Evolutionary conservation across 495 filamentous ascomycete species (phyloP), one percentile per base, ranked within the genome.

Genomic region (Rusavskia elegans): DNA sequence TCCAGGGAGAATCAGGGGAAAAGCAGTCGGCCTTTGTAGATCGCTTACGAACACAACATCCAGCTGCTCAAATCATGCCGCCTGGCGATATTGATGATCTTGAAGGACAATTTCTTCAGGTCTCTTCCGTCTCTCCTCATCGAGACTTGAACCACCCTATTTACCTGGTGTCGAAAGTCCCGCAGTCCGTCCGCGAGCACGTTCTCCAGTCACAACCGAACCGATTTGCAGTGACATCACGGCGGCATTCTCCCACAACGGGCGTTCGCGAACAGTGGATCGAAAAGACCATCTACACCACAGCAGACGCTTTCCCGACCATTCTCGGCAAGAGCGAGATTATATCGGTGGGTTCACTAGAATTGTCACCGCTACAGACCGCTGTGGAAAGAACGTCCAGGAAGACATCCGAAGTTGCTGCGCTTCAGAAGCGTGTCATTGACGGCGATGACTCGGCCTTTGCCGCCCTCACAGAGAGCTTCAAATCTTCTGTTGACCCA

Each of bases 41-140:
- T 64, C 83, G 87, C 40, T 84, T 97, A 79, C 88, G 92, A 58
- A 81, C 88, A 66, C 83, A 89, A 60, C 87, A 96, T 60, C 92
- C 92, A 7, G 71, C 81, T 2, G 93, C 93, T 1, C 85, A 89
- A 64, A 82, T 97, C 53, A 68, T 92, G 45, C 76, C 78, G 4
- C 75, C 77, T 46, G 79, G 78, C 8, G 77, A 84, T 19, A 73
- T 83, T 11, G 81, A 90, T 41, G 85, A 92, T 61, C 75, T 85
- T 23, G 93, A 99, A 70, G 92, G 93, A 27, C 92, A 99, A 66
- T 97, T 83, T 67, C 66, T 98, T 20, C 84, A 89, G 46, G 83
- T 97, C 55, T 89, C 74, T 49, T 68, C 84, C 16, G 80, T 97
- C 46, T 84, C 75, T 42, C 79, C 85, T 8, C 79, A 96, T 61